phyloP scores from a whole-genome alignment of 371 early-diverging fungal genomes.

The Mucor sp. region DNA sequence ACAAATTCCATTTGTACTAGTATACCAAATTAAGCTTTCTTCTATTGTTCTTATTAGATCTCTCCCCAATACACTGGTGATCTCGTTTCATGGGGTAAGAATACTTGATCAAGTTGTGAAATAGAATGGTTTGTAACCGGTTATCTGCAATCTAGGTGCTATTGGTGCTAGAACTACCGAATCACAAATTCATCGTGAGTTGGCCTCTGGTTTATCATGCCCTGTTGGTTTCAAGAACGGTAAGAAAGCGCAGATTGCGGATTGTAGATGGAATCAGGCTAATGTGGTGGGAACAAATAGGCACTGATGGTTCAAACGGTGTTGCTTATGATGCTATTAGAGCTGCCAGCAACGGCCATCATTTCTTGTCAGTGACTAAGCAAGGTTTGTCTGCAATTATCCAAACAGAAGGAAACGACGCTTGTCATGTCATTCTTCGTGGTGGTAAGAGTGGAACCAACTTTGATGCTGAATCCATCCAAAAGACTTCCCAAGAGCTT shows the following conservation, averaged over 20 bases:
- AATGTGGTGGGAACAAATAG: conserved; percentile 6
- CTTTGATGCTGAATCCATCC: conserved; percentile 75
- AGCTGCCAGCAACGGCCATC: conserved; percentile 85
- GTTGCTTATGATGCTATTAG: conserved; percentile 92
- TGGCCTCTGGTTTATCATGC: conserved; percentile 90
- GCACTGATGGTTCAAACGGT: conserved; percentile 83
- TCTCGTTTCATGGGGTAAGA: conserved; percentile 75
- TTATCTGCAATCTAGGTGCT: conserved; percentile 49
- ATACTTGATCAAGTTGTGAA: neutral
- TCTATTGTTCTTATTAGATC: conserved; percentile 27
- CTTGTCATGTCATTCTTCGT: conserved; percentile 87
- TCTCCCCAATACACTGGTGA: conserved; percentile 86
- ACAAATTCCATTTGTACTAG: neutral
- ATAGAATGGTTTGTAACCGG: neutral
- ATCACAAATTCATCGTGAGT: conserved; percentile 87
- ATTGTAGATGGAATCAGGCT: neutral
- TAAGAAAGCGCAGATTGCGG: neutral
- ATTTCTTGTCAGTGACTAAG: conserved; percentile 95
- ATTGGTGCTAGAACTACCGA: conserved; percentile 96
- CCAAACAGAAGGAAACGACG: conserved; percentile 76
- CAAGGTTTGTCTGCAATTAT: conserved; percentile 93
- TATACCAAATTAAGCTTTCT: neutral
- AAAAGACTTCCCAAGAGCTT: conserved; percentile 63
- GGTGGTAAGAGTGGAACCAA: conserved; percentile 91
- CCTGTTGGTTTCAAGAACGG: conserved; percentile 96